These are phyloP conservation scores for Malus hybrid DNA, from an alignment of 331 rosid species.

Conservation along the genomic window DNA sequence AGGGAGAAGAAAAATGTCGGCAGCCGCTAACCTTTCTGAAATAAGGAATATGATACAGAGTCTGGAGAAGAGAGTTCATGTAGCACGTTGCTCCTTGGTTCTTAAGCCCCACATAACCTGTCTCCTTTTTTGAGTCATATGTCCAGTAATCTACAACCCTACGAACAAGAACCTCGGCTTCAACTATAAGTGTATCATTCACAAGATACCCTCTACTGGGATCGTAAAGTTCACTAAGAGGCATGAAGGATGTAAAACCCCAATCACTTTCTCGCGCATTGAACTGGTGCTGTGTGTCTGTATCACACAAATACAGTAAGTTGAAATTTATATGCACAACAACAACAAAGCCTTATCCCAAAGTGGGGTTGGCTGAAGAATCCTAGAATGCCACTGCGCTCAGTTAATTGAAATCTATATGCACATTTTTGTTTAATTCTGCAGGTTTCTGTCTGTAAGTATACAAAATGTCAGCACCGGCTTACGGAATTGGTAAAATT, in stretches of 20 bases:
- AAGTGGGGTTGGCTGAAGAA: no score
- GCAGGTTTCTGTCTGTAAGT: not conserved
- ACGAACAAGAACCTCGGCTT: slow-evolving; percentile 84
- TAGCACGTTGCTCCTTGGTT: slow-evolving; percentile 97
- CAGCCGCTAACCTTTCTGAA: slow-evolving; percentile 61
- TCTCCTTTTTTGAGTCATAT: slow-evolving; percentile 86
- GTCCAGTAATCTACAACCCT: slow-evolving; percentile 83
- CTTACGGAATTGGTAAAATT: not conserved
- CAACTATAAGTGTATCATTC: slow-evolving; percentile 64
- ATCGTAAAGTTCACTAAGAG: slow-evolving; percentile 79
- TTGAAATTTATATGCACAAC: slow-evolving; percentile 9
- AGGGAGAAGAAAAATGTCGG: not conserved
- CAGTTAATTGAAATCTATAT: slow-evolving; percentile 12
- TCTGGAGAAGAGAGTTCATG: slow-evolving; percentile 90
- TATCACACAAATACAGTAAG: slow-evolving; percentile 20
- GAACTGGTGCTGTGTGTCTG: slow-evolving; percentile 92
- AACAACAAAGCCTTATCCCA: not conserved
- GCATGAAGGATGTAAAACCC: slow-evolving; percentile 95
- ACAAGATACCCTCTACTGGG: slow-evolving; percentile 78
- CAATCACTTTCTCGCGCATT: slow-evolving; percentile 91
- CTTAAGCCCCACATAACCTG: slow-evolving; percentile 91
- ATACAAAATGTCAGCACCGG: not conserved
- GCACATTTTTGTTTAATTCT: not conserved
- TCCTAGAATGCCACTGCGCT: no score
- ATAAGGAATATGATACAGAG: slow-evolving; percentile 81